Conservation (phyloP, 257 asterid genomes). For the Perilla frutescens region DNA sequence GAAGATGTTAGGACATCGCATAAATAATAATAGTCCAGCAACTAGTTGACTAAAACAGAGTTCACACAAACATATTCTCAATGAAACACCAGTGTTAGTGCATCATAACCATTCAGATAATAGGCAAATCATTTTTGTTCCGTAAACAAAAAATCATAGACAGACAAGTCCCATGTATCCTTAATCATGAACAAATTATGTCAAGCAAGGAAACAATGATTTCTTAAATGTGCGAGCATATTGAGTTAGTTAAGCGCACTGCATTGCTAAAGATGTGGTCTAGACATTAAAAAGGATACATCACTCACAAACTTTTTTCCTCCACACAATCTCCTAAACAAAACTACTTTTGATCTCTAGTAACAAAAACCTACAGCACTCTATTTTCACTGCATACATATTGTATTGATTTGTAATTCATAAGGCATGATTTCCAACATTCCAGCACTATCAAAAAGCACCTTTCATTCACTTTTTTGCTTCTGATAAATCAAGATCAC, state of each 20-base stretch:
- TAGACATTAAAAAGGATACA: slow-evolving; percentile 7
- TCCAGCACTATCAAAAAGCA: slow-evolving; percentile 48
- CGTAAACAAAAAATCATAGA: background rate
- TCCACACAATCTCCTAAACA: slow-evolving; percentile 1
- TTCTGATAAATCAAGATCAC: slow-evolving; percentile 67
- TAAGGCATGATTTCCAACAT: slow-evolving; percentile 24
- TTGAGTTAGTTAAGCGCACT: background rate
- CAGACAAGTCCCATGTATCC: slow-evolving; percentile 2
- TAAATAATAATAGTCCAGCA: slow-evolving; percentile 20
- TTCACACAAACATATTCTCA: slow-evolving; percentile 2
- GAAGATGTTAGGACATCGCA: slow-evolving; percentile 17
- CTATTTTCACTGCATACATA: slow-evolving; percentile 14
- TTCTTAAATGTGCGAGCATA: slow-evolving; percentile 14
- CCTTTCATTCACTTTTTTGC: slow-evolving; percentile 60
- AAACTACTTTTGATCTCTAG: slow-evolving; percentile 12
- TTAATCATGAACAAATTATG: slow-evolving; percentile 20
- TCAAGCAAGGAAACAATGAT: background rate
- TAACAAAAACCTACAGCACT: background rate
- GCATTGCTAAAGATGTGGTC: slow-evolving; percentile 13
- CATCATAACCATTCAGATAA: slow-evolving; percentile 24
- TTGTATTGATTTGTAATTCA: background rate
- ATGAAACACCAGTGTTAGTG: slow-evolving; percentile 5
- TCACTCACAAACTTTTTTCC: background rate
- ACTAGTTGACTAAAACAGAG: background rate
- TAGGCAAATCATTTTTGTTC: background rate